Evolutionary conservation across 345 rosid species (phyloP).

Genomic region (Salix caprea): DNA sequence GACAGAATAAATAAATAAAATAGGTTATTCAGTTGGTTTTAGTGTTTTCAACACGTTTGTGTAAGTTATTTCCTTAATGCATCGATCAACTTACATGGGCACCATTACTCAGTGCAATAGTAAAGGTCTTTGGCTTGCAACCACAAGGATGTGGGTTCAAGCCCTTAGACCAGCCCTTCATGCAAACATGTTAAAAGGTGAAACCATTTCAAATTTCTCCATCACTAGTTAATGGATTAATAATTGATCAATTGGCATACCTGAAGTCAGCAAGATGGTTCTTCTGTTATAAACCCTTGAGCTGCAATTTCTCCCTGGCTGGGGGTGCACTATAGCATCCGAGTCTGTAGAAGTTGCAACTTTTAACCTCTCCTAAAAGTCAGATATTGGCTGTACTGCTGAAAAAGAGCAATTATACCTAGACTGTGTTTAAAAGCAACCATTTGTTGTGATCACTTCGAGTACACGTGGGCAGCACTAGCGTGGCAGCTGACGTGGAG

Average conservation of each 20-base stretch:
- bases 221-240: no score
- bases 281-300: background rate
- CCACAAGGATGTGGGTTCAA: background rate
- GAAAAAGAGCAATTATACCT: background rate
- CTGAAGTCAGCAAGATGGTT: background rate
- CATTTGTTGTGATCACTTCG: no score
- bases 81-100: background rate
- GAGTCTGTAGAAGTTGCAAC: background rate
- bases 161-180: no score
- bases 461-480: no score
- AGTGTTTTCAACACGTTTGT: no score
- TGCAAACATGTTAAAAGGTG: no score
- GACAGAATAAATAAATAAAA: no score
- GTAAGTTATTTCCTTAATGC: background rate
- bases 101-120: background rate
- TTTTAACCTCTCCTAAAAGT: constrained; percentile 1
- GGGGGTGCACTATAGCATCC: background rate
- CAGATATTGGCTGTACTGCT: background rate
- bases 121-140: background rate
- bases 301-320: background rate
- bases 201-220: no score
- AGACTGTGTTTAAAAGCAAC: background rate
- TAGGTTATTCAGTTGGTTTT: background rate
- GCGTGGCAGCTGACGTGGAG: no score
- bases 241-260: background rate